Conservation (phyloP, 306 rosid species). For the Casuarina cunninghamiana region DNA sequence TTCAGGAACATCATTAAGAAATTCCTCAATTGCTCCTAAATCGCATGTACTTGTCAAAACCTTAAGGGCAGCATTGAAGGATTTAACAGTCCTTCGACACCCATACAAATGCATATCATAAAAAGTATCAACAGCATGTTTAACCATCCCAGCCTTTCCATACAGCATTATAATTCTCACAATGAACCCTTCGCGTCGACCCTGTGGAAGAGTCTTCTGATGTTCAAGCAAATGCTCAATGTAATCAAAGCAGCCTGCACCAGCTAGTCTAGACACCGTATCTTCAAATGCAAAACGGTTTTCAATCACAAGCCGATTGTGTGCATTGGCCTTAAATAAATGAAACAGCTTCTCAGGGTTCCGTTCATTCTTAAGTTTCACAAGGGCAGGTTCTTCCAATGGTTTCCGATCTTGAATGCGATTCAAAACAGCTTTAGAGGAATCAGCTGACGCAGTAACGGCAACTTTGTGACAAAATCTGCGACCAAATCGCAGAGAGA, state of each 20-base stretch:
- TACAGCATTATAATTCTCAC: conserved; percentile 64
- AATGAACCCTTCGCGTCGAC: conserved; percentile 73
- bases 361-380: conserved; percentile 56
- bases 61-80: conserved; percentile 65
- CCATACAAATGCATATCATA: conserved; percentile 52
- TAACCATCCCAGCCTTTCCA: conserved; percentile 71
- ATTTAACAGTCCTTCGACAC: conserved; percentile 64
- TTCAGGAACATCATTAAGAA: conserved; percentile 26
- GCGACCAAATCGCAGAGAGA: conserved; percentile 67
- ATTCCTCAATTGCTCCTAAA: conserved; percentile 32
- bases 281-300: conserved; percentile 69
- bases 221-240: conserved; percentile 65
- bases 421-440: conserved; percentile 14
- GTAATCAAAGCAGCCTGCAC: conserved; percentile 69
- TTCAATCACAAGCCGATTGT: conserved; percentile 53
- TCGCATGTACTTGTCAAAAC: conserved; percentile 51
- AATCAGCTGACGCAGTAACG: conserved; percentile 24
- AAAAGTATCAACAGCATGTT: conserved; percentile 62
- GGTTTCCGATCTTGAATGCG: conserved; percentile 24
- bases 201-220: conserved; percentile 69
- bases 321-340: conserved; percentile 68
- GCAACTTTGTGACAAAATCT: conserved; percentile 49
- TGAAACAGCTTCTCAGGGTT: conserved; percentile 64
- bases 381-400: conserved; percentile 51
- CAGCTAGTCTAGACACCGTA: conserved; percentile 65